A percentile compares a stretch with the other conserved stretches of the same genome.
Conservation (phyloP, 768 basidiomycete genomes). For the Austroboletus festivus region DNA sequence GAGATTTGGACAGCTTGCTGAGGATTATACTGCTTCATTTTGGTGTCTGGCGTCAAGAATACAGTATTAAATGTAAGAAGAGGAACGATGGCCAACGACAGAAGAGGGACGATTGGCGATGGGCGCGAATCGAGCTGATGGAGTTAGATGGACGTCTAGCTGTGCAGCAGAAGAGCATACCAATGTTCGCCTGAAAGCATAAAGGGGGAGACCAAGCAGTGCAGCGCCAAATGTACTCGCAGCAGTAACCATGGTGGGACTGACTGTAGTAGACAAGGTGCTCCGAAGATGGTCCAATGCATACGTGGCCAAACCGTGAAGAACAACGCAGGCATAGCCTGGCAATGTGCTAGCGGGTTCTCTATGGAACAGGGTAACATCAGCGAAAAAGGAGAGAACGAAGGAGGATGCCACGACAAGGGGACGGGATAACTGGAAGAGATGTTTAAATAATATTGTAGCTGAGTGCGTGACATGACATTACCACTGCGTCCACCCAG, state of each 20-base stretch:
- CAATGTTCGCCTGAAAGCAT: slow-evolving; percentile 54
- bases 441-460: background rate
- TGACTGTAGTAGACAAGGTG: slow-evolving; percentile 56
- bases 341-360: slow-evolving; percentile 44
- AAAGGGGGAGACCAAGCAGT: slow-evolving; percentile 61
- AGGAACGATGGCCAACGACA: slow-evolving; percentile 57
- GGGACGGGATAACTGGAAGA: slow-evolving; percentile 47
- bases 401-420: slow-evolving; percentile 48
- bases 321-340: slow-evolving; percentile 62
- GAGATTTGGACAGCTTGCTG: slow-evolving; percentile 56
- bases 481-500: slow-evolving; percentile 58
- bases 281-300: slow-evolving; percentile 62
- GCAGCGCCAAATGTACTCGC: slow-evolving; percentile 61
- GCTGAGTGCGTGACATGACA: slow-evolving; percentile 45
- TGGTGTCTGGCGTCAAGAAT: slow-evolving; percentile 55
- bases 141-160: slow-evolving; percentile 8
- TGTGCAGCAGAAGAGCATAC: slow-evolving; percentile 38
- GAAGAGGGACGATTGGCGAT: slow-evolving; percentile 52
- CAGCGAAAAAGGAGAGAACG: slow-evolving; percentile 53
- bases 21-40: slow-evolving; percentile 43
- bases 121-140: slow-evolving; percentile 48
- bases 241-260: slow-evolving; percentile 52
- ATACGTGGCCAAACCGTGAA: slow-evolving; percentile 58
- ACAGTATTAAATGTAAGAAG: slow-evolving; percentile 60
- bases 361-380: slow-evolving; percentile 43